phyloP scores from a whole-genome alignment of 2,329 filamentous ascomycete genomes.

The Sclerotiophoma versabilis region DNA sequence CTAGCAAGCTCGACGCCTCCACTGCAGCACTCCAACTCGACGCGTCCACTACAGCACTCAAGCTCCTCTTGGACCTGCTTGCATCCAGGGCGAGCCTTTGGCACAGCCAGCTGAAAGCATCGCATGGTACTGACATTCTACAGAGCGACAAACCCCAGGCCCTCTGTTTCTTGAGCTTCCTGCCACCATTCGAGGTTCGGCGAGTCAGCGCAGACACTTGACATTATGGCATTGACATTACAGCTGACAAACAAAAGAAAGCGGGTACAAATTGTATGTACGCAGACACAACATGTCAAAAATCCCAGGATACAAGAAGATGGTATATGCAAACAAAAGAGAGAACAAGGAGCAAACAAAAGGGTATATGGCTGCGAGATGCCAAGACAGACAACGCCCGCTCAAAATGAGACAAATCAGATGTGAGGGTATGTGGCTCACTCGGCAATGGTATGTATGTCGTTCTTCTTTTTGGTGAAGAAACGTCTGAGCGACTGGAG shows the following conservation, averaged over 20 bases:
- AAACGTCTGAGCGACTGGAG: slow-evolving; percentile 46
- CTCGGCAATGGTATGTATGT: slow-evolving; percentile 45
- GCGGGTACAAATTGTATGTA: slow-evolving; percentile 15
- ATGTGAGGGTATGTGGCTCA: slow-evolving; percentile 28
- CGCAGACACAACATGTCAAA: slow-evolving; percentile 9
- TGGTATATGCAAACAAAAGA: slow-evolving; percentile 12
- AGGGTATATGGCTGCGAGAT: slow-evolving; percentile 22
- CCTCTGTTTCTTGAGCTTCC: not conserved
- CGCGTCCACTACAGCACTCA: not conserved
- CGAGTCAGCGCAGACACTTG: slow-evolving; percentile 3
- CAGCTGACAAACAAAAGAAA: slow-evolving; percentile 3
- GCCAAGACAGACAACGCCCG: slow-evolving; percentile 21
- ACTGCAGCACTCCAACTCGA: not conserved
- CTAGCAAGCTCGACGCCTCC: not conserved
- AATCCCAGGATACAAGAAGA: slow-evolving; percentile 1
- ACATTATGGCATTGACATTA: slow-evolving; percentile 8
- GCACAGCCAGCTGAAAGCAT: not conserved
- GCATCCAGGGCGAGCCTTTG: not conserved
- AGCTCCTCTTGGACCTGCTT: not conserved
- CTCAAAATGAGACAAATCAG: slow-evolving; percentile 22
- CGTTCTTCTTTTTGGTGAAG: slow-evolving; percentile 47
- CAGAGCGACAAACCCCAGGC: not conserved
- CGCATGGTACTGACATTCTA: not conserved
- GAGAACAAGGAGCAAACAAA: slow-evolving; percentile 15
- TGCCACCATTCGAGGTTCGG: not conserved